phyloP scores from a whole-genome alignment of 2,329 filamentous ascomycete genomes.

The Trichophyton simii region DNA sequence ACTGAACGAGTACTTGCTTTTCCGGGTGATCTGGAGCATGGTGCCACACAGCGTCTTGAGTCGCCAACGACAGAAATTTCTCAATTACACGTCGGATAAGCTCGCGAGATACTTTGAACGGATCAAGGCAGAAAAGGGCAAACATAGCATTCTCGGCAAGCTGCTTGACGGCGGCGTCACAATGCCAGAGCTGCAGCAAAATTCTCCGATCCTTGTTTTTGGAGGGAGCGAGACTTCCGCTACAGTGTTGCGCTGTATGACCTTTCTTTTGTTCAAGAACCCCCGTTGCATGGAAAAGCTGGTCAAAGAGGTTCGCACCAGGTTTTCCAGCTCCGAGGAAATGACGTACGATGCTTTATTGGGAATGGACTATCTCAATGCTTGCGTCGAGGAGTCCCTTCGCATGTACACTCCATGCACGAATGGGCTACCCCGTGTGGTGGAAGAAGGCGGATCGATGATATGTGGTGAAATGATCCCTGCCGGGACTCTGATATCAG shows the following conservation, averaged over 20 bases:
- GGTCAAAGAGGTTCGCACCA: constrained; percentile 17
- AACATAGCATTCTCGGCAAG: neutral
- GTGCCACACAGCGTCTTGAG: constrained; percentile 4
- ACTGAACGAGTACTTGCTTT: constrained; percentile 5
- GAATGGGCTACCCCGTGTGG: constrained; percentile 21
- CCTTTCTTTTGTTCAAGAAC: constrained; percentile 18
- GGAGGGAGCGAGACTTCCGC: constrained; percentile 19
- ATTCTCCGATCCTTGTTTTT: constrained; percentile 14
- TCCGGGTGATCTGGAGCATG: constrained; percentile 2
- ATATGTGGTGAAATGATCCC: constrained; percentile 19
- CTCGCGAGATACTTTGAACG: constrained; percentile 2
- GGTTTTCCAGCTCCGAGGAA: constrained; percentile 15
- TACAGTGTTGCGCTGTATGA: constrained; percentile 13
- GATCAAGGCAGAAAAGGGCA: neutral
- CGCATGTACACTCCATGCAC: constrained; percentile 21
- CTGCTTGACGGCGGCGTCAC: constrained; percentile 3
- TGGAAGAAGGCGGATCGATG: constrained; percentile 19
- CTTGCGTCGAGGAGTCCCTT: constrained; percentile 19
- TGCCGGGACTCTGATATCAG: constrained; percentile 13
- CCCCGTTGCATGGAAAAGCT: constrained; percentile 15
- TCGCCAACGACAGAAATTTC: neutral
- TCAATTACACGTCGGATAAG: constrained; percentile 5
- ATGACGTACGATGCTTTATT: constrained; percentile 14
- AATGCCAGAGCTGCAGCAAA: constrained; percentile 7
- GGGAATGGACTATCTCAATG: constrained; percentile 18